Evolutionary conservation across 2,329 filamentous ascomycete species (phyloP).

Genomic region (Fusarium longipes): DNA sequence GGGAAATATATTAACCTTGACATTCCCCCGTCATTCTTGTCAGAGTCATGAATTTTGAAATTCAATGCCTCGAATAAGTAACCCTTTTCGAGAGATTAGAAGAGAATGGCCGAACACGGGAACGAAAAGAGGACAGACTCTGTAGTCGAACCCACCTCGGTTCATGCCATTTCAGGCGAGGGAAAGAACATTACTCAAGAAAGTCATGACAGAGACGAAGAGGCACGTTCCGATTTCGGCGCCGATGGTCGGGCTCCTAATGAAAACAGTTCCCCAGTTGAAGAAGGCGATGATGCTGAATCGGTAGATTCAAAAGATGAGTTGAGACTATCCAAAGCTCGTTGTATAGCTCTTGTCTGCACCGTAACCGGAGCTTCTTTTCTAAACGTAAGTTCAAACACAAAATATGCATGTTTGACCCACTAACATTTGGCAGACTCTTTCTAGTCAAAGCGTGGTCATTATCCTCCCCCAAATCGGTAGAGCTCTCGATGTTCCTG

Average conservation of each 20-base stretch:
- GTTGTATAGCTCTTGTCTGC: conserved; percentile 64
- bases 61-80: neutral
- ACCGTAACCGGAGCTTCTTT: conserved; percentile 67
- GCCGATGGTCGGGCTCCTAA: neutral
- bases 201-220: conserved; percentile 11
- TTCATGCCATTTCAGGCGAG: conserved; percentile 3
- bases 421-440: conserved; percentile 33
- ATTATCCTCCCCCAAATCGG: conserved; percentile 68
- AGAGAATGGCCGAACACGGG: conserved; percentile 18
- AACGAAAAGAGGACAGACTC: conserved; percentile 27
- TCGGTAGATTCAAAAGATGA: conserved; percentile 41
- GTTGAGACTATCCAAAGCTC: conserved; percentile 60
- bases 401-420: neutral
- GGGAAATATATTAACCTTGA: conserved; percentile 30
- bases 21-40: conserved; percentile 18
- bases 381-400: conserved; percentile 58
- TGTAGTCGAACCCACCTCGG: neutral
- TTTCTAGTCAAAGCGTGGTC: conserved; percentile 46
- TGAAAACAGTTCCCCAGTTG: neutral
- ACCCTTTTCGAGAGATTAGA: neutral
- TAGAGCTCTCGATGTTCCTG: conserved; percentile 65
- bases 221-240: conserved; percentile 3
- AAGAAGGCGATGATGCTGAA: conserved; percentile 24
- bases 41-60: neutral
- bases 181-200: conserved; percentile 11